Evolutionary conservation across 306 rosid species (phyloP).

Genomic region (Acmispon strigosus): DNA sequence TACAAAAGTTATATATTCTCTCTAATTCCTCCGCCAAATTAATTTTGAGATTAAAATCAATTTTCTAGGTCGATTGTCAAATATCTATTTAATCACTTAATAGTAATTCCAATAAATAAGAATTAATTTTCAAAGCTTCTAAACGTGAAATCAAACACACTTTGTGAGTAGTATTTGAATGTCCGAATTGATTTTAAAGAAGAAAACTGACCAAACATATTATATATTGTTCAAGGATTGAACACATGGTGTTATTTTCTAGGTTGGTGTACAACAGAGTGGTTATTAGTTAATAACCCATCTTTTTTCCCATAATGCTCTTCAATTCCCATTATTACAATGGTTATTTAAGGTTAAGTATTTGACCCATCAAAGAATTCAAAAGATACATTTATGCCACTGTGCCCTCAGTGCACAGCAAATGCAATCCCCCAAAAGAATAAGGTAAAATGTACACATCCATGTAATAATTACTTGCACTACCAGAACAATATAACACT

Average conservation of each 20-base stretch:
- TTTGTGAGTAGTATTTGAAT: too few relatives aligned
- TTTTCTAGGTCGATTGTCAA: too few relatives aligned
- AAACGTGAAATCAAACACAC: too few relatives aligned
- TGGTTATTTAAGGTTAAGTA: not conserved
- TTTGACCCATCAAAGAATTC: not conserved
- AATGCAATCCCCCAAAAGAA: not conserved
- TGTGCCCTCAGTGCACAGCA: not conserved
- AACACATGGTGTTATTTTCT: not conserved
- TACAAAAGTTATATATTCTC: too few relatives aligned
- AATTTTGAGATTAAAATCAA: too few relatives aligned
- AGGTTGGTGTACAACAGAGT: not conserved
- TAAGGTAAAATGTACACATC: constrained; percentile 8
- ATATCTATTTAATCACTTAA: too few relatives aligned
- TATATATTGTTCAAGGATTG: not conserved
- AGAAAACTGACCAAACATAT: too few relatives aligned
- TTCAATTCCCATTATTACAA: constrained; percentile 10
- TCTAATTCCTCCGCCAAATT: too few relatives aligned
- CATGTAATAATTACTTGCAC: constrained; percentile 6
- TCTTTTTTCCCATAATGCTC: not conserved
- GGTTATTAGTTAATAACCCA: not conserved
- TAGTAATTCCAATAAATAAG: too few relatives aligned
- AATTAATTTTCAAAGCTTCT: too few relatives aligned
- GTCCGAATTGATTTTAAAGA: too few relatives aligned
- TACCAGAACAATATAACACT: not conserved
- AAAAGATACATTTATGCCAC: not conserved